Evolutionary conservation across 2,329 filamentous ascomycete species (phyloP).

Genomic region (Macroventuria anomochaeta): DNA sequence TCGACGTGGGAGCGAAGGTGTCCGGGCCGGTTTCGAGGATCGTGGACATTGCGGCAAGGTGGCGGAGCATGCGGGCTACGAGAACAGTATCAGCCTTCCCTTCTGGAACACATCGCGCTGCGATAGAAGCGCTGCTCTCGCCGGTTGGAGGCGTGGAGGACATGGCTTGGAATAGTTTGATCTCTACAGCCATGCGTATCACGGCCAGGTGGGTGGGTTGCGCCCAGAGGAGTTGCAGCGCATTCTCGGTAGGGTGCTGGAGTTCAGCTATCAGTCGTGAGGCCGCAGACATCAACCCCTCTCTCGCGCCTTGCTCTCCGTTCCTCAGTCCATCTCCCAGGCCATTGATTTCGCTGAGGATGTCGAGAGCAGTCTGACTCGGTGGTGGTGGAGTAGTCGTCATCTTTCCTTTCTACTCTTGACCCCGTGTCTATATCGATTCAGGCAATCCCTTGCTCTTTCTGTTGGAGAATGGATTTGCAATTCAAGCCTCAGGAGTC

Average conservation of each 20-base stretch:
- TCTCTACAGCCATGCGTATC: conserved; percentile 30
- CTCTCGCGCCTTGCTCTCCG: conserved; percentile 23
- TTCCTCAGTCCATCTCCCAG: conserved; percentile 28
- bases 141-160: conserved; percentile 14
- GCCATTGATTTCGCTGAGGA: conserved; percentile 28
- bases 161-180: conserved; percentile 35
- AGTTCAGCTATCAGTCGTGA: conserved; percentile 33
- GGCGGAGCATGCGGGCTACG: conserved; percentile 36
- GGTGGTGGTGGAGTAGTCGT: conserved; percentile 3
- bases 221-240: conserved; percentile 31
- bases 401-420: not conserved
- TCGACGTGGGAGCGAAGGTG: conserved; percentile 27
- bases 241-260: conserved; percentile 32
- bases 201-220: conserved; percentile 30
- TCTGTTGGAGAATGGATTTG: not conserved
- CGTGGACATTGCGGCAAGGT: conserved; percentile 36
- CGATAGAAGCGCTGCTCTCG: conserved; percentile 21
- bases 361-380: conserved; percentile 22
- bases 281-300: conserved; percentile 28
- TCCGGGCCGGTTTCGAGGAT: conserved; percentile 26
- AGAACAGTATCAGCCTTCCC: conserved; percentile 26
- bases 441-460: not conserved
- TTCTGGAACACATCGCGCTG: conserved; percentile 12
- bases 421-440: not conserved
- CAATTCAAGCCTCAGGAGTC: not conserved